Conservation (phyloP, 1,284 basidiomycete species). For the Naganishia sp. region DNA sequence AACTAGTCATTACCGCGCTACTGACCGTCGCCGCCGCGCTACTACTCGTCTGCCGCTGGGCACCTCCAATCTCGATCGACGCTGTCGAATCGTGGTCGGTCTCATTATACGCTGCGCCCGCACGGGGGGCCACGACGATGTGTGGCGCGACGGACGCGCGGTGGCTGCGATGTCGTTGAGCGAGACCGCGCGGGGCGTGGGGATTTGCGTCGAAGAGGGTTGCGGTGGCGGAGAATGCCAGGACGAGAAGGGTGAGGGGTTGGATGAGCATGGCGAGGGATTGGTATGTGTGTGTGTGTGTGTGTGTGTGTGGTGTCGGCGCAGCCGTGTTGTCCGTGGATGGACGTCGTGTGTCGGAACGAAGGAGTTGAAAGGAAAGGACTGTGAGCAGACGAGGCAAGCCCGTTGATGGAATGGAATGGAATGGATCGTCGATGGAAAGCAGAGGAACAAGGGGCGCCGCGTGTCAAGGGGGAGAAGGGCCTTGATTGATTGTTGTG, state of each 20-base stretch:
- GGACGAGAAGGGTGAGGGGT: neutral
- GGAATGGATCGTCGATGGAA: no score
- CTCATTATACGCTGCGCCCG: conserved; percentile 29
- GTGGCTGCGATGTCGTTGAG: conserved; percentile 14
- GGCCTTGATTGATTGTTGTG: no score
- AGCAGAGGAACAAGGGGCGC: no score
- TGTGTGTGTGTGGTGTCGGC: no score
- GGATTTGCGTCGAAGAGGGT: conserved; percentile 11
- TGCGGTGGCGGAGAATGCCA: conserved; percentile 5
- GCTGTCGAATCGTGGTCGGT: conserved; percentile 18
- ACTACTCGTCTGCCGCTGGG: conserved; percentile 1
- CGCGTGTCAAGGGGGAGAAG: no score
- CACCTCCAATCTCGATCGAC: conserved; percentile 12
- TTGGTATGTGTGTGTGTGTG: no score
- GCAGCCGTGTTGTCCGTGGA: neutral
- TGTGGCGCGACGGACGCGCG: neutral
- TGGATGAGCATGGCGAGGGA: neutral
- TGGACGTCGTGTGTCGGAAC: neutral
- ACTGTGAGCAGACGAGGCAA: neutral
- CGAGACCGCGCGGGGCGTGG: conserved; percentile 10
- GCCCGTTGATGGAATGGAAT: no score
- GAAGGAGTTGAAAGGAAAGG: neutral
- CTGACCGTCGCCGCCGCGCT: neutral
- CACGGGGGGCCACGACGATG: neutral
- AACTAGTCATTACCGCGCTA: neutral